These are phyloP conservation scores for Hymenoscyphus repandus DNA, from an alignment of 2,329 filamentous ascomycete genomes.

Conservation along the genomic window DNA sequence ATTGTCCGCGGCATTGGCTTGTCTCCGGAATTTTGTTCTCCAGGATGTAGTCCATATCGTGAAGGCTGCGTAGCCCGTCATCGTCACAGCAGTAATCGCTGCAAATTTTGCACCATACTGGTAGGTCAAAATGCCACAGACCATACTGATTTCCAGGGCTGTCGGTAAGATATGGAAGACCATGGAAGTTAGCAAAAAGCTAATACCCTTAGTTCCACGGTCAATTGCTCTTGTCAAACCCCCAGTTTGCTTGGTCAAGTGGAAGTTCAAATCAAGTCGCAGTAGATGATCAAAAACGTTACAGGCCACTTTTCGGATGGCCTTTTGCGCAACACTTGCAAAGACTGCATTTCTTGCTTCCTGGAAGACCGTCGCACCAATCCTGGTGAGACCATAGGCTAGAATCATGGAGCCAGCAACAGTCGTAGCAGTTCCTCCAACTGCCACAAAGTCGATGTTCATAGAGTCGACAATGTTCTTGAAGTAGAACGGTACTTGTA, in stretches of 20 bases:
- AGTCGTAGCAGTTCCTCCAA: constrained; percentile 83
- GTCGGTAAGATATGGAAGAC: constrained; percentile 96
- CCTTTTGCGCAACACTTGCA: constrained; percentile 93
- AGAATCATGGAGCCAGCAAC: constrained; percentile 90
- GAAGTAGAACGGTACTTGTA: constrained; percentile 98
- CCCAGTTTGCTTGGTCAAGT: constrained; percentile 89
- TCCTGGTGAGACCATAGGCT: constrained; percentile 83
- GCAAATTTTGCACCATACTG: constrained; percentile 93
- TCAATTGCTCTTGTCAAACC: constrained; percentile 92
- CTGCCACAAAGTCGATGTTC: constrained; percentile 86
- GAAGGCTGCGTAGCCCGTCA: constrained; percentile 93
- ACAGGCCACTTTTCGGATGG: constrained; percentile 82
- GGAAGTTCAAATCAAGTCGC: constrained; percentile 85
- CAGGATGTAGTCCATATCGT: constrained; percentile 95
- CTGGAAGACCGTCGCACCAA: constrained; percentile 85
- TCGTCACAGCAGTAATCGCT: constrained; percentile 81
- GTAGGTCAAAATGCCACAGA: constrained; percentile 93
- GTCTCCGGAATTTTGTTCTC: constrained; percentile 92
- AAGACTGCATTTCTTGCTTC: constrained; percentile 95
- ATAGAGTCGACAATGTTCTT: constrained; percentile 96
- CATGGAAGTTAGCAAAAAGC: constrained; percentile 95
- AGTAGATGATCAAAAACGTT: constrained; percentile 92
- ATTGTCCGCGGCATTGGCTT: constrained; percentile 95
- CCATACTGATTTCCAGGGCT: constrained; percentile 86
- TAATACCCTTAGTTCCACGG: constrained; percentile 96